Base-by-base conservation (phyloP, 768 basidiomycete species). In the Auriscalpium microsporum region DNA sequence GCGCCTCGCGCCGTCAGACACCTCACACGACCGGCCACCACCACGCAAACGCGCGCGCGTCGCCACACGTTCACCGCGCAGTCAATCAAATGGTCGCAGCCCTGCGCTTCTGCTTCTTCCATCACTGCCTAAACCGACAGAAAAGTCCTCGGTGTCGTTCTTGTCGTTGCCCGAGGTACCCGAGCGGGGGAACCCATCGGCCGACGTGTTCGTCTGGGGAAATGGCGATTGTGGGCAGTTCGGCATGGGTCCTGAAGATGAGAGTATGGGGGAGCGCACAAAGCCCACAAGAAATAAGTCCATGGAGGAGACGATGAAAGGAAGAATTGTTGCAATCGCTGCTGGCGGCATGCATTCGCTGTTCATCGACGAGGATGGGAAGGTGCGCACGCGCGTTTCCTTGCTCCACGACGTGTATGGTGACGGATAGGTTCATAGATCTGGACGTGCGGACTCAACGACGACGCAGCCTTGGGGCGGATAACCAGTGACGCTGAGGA, bases 161-260 rank as follows among this genome's bases (percentile, higher is more conserved):
- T 50, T 38, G 28, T 46, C 52, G 6, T 73, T 91, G 3, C 89
- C 87, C 14, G 69, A 73, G 8, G 76, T 82, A 28, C 79, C 81
- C 10, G 65, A 73, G 48, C 78, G 80, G 55, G 63, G 73, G 46
- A 78, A 83, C 45, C 92, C 91, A 17, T 76, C 84, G 35, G 78
- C 82, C 13, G 77, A 85, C 42, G 75, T 94, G 14, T 95, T 94
- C 60, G 85, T 80, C 9, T 97, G 90, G 81, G 95, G 95, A 8
- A 84, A 86, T 11, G 94, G 93, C 34, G 94, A 95, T 69, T 92
- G 92, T 72, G 94, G 94, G 35, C 94, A 98, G 69, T 87, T 96
- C 64, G 96, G 94, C 35, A 80, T 95, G 75, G 95, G 94, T 40
- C 82, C 83, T 4, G 28, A 28, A 4, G 28, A 28, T 4, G 81